Base-by-base conservation (phyloP, 495 filamentous ascomycete species). In the Cercophora sp. region DNA sequence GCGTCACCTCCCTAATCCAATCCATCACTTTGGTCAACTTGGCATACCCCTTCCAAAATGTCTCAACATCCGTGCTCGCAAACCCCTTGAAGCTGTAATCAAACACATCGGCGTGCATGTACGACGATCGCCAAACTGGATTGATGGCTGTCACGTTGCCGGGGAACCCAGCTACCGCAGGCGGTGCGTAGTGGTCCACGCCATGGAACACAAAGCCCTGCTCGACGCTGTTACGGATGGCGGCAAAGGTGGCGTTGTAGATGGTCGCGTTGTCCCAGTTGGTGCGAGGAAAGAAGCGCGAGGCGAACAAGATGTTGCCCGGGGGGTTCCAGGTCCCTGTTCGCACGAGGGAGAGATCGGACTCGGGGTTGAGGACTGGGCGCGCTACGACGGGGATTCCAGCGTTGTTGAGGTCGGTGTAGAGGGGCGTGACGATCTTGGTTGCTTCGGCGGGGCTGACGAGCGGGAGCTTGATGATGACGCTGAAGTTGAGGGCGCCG, bases 81-180 rank as follows among this genome's bases (percentile, higher is more conserved):
- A 43, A 43, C 18, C 48, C 48, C 18, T 45, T 16, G 27, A 52
- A 29, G 19, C 44, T 42, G 2, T 3, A 22, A 41, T 67, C 65
- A 53, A 68, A 68, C 13, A 72, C 55, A 58, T 81, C 78, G 24
- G 73, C 73, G 56, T 82, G 81, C 73, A 81, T 71, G 10, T 79
- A 63, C n/a, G 75, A 71, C 4, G 67, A 43, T 16, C 80, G 71
- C 72, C 73, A 83, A 8, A 76, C 76, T 0, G 79, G 79, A 60
- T 75, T 79, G 16, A 77, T 74, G 1, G 78, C 62, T 51, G 61
- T 75, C 3, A 66, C 56, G 16, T 67, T 60, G 36, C 71, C 72
- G 1, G 74, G 67, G 56, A 56, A 70, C 5, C 64, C 67, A 1
- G 64, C 63, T 0, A 53, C 59, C 8, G 52, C 42, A 9, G 29